Evolutionary conservation across 2,329 filamentous ascomycete species (phyloP).

Genomic region (Xylaria sp.): DNA sequence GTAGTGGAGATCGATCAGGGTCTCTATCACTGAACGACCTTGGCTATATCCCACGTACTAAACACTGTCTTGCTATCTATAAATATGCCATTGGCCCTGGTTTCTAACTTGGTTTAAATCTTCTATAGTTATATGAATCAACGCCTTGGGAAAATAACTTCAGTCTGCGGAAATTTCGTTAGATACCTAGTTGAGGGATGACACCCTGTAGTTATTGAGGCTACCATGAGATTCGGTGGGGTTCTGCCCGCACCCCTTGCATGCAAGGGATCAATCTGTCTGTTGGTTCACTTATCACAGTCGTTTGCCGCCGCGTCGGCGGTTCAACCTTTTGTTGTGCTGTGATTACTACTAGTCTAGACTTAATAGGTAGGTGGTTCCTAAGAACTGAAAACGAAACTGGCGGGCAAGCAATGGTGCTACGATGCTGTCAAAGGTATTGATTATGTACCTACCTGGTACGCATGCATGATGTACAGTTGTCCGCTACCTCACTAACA

Average conservation of each 20-base stretch:
- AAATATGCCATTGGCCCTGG: neutral
- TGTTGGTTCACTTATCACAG: neutral
- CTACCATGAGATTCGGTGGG: neutral
- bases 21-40: neutral
- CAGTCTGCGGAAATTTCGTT: too few relatives aligned
- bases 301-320: neutral
- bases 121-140: too few relatives aligned
- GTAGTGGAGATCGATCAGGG: neutral
- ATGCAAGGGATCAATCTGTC: conserved; percentile 1
- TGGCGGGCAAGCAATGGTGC: too few relatives aligned
- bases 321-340: neutral
- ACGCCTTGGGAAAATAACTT: too few relatives aligned
- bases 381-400: neutral
- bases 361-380: neutral
- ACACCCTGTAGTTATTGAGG: too few relatives aligned
- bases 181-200: too few relatives aligned
- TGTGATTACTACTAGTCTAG: neutral
- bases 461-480: too few relatives aligned
- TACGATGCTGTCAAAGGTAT: neutral
- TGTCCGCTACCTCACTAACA: too few relatives aligned
- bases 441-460: too few relatives aligned
- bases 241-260: neutral
- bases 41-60: too few relatives aligned
- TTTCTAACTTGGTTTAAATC: too few relatives aligned
- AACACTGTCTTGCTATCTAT: too few relatives aligned